Percentiles rank a stretch among this genome's conserved stretches.
Evolutionary conservation across 495 filamentous ascomycete species (phyloP).

Genomic region (Paragyromitra xinjiangensis): DNA sequence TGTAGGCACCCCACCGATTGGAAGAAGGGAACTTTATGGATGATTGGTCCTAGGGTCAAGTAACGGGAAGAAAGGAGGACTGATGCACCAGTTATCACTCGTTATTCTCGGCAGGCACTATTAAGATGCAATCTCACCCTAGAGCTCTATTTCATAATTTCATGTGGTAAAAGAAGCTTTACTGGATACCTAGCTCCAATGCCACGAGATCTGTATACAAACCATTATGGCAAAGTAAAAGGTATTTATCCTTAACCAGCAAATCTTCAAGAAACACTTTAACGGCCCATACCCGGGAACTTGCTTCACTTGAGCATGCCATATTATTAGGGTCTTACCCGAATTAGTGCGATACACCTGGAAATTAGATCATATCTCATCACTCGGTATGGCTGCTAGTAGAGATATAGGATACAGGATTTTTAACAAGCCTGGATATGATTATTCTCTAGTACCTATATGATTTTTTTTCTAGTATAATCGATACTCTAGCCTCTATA

Average conservation of each 20-base stretch:
- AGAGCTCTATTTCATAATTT: background rate
- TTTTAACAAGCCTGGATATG: no score
- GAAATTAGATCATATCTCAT: no score
- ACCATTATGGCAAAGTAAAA: background rate
- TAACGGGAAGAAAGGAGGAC: background rate
- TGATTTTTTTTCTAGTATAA: no score
- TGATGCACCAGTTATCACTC: background rate
- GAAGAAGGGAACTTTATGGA: background rate
- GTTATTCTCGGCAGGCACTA: background rate
- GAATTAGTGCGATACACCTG: no score
- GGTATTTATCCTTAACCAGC: background rate
- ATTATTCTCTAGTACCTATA: no score
- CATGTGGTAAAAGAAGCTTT: background rate
- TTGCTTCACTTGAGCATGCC: no score
- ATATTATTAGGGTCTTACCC: no score
- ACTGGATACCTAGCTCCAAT: background rate
- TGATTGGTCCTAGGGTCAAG: background rate
- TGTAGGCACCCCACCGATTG: no score
- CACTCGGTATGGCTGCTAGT: no score
- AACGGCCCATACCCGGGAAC: background rate
- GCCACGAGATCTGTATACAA: background rate
- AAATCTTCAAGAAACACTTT: background rate
- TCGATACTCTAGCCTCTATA: no score
- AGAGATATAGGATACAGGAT: no score
- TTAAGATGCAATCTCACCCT: background rate